Percentiles rank a stretch among this genome's conserved stretches.
Evolutionary conservation across 2,329 filamentous ascomycete species (phyloP).

Genomic region (Aspergillus sp.): DNA sequence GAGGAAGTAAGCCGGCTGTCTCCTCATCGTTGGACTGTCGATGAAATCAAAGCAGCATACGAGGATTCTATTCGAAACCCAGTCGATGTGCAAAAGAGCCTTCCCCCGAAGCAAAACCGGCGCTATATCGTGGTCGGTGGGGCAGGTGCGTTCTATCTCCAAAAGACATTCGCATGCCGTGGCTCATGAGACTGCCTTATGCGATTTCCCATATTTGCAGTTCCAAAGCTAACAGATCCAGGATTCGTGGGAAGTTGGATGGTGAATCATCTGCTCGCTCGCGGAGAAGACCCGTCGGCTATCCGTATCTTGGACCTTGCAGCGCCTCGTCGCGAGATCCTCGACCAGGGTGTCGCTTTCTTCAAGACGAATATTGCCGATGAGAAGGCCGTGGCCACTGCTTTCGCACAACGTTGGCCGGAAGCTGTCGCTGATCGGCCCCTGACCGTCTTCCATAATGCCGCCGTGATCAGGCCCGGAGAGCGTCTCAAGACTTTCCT

Average conservation of each 20-base stretch:
- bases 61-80: constrained; percentile 29
- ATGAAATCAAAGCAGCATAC: constrained; percentile 37
- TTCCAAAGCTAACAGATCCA: constrained; percentile 24
- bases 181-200: not conserved
- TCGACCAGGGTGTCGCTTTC: constrained; percentile 48
- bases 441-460: constrained; percentile 60
- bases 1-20: constrained; percentile 29
- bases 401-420: constrained; percentile 54
- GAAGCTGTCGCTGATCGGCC: constrained; percentile 45
- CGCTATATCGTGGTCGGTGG: constrained; percentile 45
- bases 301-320: constrained; percentile 59
- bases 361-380: constrained; percentile 55
- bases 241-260: constrained; percentile 60
- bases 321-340: constrained; percentile 46
- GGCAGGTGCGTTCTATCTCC: constrained; percentile 31
- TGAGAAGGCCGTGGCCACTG: constrained; percentile 43
- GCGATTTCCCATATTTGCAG: too few species aligned
- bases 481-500: constrained; percentile 53
- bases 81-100: constrained; percentile 34
- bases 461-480: constrained; percentile 55
- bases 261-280: constrained; percentile 55
- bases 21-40: constrained; percentile 36
- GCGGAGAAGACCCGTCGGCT: constrained; percentile 52
- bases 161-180: not conserved
- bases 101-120: constrained; percentile 40